Conservation (phyloP, 169 alveolate genomes). For the Eimeria sp. region DNA sequence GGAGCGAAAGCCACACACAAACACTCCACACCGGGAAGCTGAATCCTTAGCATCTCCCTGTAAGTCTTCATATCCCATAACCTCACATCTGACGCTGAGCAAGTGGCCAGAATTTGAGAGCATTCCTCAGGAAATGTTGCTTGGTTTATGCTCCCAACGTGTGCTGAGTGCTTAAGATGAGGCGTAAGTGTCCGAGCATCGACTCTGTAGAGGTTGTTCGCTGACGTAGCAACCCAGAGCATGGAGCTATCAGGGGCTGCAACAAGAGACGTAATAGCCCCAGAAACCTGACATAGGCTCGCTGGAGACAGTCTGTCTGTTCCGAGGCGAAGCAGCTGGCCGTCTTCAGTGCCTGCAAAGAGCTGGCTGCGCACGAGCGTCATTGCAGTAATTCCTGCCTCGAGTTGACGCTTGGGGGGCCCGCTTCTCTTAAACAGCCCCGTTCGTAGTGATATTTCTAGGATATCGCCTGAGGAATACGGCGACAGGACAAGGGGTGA, state of each 20-base stretch:
- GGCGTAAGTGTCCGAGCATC: constrained; percentile 93
- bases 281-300: constrained; percentile 89
- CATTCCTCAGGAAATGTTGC: constrained; percentile 82
- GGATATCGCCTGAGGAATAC: constrained; percentile 66
- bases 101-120: constrained; percentile 93
- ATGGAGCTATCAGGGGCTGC: constrained; percentile 94
- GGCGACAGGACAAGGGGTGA: background rate
- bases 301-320: constrained; percentile 83
- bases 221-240: constrained; percentile 93
- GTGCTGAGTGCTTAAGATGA: constrained; percentile 95
- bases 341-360: constrained; percentile 96
- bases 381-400: constrained; percentile 92
- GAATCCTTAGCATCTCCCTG: constrained; percentile 94
- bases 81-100: constrained; percentile 94
- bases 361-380: constrained; percentile 93
- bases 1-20: constrained; percentile 86
- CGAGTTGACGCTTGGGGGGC: constrained; percentile 91
- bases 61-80: constrained; percentile 95
- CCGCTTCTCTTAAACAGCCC: constrained; percentile 91
- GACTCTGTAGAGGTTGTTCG: constrained; percentile 95
- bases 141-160: constrained; percentile 91
- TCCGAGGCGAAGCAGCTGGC: constrained; percentile 92
- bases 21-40: constrained; percentile 96
- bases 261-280: constrained; percentile 94
- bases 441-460: constrained; percentile 85